Conservation (phyloP, 2,329 filamentous ascomycete genomes). For the Pestalotiopsis sp. region DNA sequence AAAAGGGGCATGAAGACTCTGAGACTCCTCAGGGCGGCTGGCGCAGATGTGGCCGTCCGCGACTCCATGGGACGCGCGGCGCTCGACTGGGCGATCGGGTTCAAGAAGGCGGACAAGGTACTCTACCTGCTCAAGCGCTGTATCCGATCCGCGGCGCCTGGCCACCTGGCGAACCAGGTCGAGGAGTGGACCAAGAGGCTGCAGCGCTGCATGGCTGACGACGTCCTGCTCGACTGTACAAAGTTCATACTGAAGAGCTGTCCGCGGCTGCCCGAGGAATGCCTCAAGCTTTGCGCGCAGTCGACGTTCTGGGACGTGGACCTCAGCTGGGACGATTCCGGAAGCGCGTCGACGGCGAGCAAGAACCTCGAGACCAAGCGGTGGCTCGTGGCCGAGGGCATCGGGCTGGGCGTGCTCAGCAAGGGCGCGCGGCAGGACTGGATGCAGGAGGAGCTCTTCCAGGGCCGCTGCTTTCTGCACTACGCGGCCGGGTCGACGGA, state of each 20-base stretch:
- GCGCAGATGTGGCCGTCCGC: not conserved
- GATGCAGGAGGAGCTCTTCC: slow-evolving; percentile 2
- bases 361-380: slow-evolving; percentile 2
- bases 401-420: not conserved
- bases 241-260: not conserved
- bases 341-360: not conserved
- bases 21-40: not conserved
- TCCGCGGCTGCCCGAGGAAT: not conserved
- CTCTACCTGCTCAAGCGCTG: not conserved
- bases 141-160: not conserved
- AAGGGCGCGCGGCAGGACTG: not conserved
- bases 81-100: slow-evolving; percentile 2
- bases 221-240: not conserved
- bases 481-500: not conserved
- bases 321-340: slow-evolving; percentile 1
- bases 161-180: not conserved
- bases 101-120: not conserved
- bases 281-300: not conserved
- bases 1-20: not conserved
- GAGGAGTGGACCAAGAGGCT: slow-evolving; percentile 1
- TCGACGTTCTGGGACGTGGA: slow-evolving; percentile 3
- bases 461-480: not conserved
- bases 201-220: not conserved
- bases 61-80: not conserved
- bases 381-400: not conserved